Percentiles rank a stretch among this genome's conserved stretches.
These are phyloP conservation scores for Xanthoconium stramineum DNA, from an alignment of 768 basidiomycete genomes.

Conservation along the genomic window DNA sequence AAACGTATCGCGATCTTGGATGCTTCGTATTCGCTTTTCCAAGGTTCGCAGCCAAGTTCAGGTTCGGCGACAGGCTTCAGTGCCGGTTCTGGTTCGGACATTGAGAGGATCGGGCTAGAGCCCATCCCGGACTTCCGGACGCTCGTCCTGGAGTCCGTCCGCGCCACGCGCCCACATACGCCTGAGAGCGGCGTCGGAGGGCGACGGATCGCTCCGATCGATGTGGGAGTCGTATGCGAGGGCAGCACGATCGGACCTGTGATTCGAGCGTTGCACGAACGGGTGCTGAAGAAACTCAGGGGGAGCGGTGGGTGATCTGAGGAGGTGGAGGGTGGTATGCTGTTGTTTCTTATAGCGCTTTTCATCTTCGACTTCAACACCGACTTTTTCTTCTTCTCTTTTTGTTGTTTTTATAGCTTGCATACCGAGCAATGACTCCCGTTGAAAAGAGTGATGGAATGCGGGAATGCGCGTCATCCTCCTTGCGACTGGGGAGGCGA, in stretches of 20 bases:
- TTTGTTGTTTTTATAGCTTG: no score
- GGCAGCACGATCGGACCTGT: slow-evolving; percentile 44
- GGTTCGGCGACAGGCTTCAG: background rate
- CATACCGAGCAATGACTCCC: no score
- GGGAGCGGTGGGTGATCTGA: slow-evolving; percentile 14
- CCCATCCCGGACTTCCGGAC: slow-evolving; percentile 59
- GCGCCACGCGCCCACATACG: slow-evolving; percentile 22
- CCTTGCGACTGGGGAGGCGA: no score
- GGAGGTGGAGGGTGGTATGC: background rate
- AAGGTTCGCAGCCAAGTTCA: background rate
- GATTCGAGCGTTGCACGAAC: slow-evolving; percentile 48
- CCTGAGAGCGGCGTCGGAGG: slow-evolving; percentile 15
- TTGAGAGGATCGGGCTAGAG: slow-evolving; percentile 39
- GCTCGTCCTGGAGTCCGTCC: slow-evolving; percentile 50
- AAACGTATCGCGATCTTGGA: slow-evolving; percentile 72
- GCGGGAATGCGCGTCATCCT: no score
- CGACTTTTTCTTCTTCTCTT: no score
- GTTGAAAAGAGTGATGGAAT: no score
- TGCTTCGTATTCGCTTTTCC: slow-evolving; percentile 60
- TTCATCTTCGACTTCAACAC: background rate
- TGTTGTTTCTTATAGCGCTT: background rate
- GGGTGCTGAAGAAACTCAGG: slow-evolving; percentile 35
- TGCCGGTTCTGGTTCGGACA: background rate
- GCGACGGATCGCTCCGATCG: slow-evolving; percentile 50
- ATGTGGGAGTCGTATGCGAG: slow-evolving; percentile 63